Base-by-base conservation (phyloP, 2,329 filamentous ascomycete species). In the Lasiodiplodia hormozganensis region DNA sequence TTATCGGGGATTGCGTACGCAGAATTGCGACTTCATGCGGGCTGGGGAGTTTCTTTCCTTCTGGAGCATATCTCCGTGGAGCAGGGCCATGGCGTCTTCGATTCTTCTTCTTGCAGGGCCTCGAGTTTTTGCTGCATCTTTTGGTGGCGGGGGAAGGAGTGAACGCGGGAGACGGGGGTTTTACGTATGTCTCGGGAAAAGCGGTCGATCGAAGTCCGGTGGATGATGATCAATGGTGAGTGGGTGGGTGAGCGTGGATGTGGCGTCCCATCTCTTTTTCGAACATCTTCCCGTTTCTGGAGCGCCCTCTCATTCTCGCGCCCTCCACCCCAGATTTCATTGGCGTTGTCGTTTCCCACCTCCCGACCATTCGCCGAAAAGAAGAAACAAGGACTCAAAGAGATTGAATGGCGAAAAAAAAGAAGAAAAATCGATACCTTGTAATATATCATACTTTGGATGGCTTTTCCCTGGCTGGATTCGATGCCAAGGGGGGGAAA, bases 341-440 rank as follows among this genome's bases (percentile, higher is more conserved):
- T 47, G 43, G 43, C 18, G 43, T 47, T 47, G 43, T 47, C 43
- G 43, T 47, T 40, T 14, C 38, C 12, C 7, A 18, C 4, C 8
- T n/a, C 18, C 43, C 43, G 43, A 47, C 3, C 43, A 47, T n/a
- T 47, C 12, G 7, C 43, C 43, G 18, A 16, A n/a, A 21, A 14
- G 43, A 21, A 47, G 18, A 21, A 10, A 47, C 16, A 47, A 11
- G 43, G 43, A n/a, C 43, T n/a, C 43, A 21, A 47, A 47, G 43
- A 47, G 43, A n/a, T 47, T 36, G 18, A 36, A 57, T 21, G 53
- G 25, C 11, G 34, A 21, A 31, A 57, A 57, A 57, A 57, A 57
- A 31, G 31, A 57, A 57, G 34, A 28, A 57, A 57, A 57, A 57
- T 57, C 25, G 16, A n/a, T 57, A 47, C 43, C 43, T 47, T 47